Conservation (phyloP, 352 stramenopile genomes). For the Halophytophthora polymorphica region DNA sequence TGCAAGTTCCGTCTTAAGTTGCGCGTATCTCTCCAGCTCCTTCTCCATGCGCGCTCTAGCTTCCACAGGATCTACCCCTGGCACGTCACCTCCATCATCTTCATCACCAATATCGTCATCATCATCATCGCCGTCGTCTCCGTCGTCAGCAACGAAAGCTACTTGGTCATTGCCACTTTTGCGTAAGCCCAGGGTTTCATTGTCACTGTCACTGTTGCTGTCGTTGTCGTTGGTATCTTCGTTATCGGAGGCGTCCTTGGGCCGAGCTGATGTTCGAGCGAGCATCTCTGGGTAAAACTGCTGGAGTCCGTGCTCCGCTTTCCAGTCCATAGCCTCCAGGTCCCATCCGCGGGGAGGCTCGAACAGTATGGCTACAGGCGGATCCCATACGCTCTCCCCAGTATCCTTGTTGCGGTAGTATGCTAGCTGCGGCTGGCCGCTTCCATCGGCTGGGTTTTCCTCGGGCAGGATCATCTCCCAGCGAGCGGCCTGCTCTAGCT, state of each 20-base stretch:
- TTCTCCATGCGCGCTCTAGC: slow-evolving; percentile 41
- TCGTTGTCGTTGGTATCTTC: slow-evolving; percentile 5
- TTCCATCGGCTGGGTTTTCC: slow-evolving; percentile 4
- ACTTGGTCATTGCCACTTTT: neutral
- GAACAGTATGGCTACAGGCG: slow-evolving; percentile 52
- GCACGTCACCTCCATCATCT: slow-evolving; percentile 15
- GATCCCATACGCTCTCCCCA: slow-evolving; percentile 53
- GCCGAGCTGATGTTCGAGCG: neutral
- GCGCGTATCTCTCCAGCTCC: slow-evolving; percentile 25
- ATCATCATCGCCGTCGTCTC: slow-evolving; percentile 8
- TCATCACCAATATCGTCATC: slow-evolving; percentile 24
- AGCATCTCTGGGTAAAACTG: slow-evolving; percentile 35
- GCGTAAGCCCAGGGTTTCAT: slow-evolving; percentile 5
- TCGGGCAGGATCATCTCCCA: slow-evolving; percentile 47
- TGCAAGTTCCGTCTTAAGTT: slow-evolving; percentile 35
- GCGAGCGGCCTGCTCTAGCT: slow-evolving; percentile 38
- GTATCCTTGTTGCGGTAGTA: slow-evolving; percentile 65
- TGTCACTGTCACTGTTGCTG: too few relatives aligned
- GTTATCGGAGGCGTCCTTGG: neutral
- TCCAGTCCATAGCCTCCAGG: slow-evolving; percentile 52
- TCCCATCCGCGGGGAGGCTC: slow-evolving; percentile 60
- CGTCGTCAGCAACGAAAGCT: neutral
- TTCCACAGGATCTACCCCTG: slow-evolving; percentile 37
- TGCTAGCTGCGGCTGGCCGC: slow-evolving; percentile 20
- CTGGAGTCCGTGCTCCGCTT: slow-evolving; percentile 40